These are phyloP conservation scores for Cicer yamashitae DNA, from an alignment of 306 rosid genomes.

Conservation along the genomic window DNA sequence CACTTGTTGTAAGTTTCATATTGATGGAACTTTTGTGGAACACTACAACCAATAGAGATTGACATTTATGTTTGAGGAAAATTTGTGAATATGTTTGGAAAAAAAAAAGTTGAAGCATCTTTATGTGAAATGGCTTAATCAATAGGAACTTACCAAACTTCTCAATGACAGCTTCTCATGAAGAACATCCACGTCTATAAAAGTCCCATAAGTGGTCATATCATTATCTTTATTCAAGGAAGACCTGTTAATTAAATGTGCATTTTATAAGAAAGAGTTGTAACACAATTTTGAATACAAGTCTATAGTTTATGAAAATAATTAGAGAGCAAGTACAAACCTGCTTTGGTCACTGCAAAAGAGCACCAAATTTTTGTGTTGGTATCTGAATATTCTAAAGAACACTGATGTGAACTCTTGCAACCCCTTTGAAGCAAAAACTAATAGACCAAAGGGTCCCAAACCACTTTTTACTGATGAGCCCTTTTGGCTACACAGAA, in stretches of 20 bases:
- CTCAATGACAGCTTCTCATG: constrained; percentile 61
- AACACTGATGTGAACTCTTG: constrained; percentile 75
- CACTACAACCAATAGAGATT: neutral
- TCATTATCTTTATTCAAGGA: constrained; percentile 63
- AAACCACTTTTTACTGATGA: constrained; percentile 56
- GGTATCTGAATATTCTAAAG: constrained; percentile 63
- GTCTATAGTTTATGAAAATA: neutral
- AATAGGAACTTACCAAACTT: constrained; percentile 60
- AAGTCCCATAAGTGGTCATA: constrained; percentile 60
- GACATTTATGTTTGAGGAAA: constrained; percentile 16
- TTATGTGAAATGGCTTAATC: neutral
- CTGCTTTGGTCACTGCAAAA: constrained; percentile 87
- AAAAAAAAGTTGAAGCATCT: neutral
- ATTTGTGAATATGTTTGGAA: neutral
- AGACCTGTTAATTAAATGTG: constrained; percentile 49
- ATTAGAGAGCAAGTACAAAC: constrained; percentile 40
- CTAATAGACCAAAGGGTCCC: constrained; percentile 80
- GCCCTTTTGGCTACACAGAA: constrained; percentile 63
- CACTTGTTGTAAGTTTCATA: neutral
- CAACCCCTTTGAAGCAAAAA: constrained; percentile 70
- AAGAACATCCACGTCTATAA: constrained; percentile 58
- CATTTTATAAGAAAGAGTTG: neutral
- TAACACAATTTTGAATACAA: neutral
- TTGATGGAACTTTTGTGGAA: constrained; percentile 23
- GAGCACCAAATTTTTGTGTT: constrained; percentile 61